phyloP scores from a whole-genome alignment of 2,329 filamentous ascomycete species.

The Arthrobotrys sphaeroides region DNA sequence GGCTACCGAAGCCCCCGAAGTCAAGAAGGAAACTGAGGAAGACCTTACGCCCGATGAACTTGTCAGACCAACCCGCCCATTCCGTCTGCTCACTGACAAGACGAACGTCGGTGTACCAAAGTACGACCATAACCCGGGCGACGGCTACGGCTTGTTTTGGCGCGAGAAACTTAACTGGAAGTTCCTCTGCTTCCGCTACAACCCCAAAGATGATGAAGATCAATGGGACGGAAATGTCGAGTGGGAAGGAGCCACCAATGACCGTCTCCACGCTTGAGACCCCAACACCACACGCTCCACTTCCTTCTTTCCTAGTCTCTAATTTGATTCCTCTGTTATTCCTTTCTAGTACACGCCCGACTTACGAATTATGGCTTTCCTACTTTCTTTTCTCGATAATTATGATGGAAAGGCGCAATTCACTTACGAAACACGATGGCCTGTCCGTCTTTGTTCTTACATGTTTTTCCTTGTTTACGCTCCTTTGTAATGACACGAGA shows the following conservation, averaged over 20 bases:
- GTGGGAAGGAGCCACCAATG: conserved; percentile 29
- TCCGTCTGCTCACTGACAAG: conserved; percentile 31
- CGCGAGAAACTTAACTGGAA: conserved; percentile 86
- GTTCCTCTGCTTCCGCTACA: conserved; percentile 81
- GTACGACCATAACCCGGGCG: conserved; percentile 61
- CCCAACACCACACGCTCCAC: too few relatives aligned
- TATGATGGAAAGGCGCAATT: not conserved
- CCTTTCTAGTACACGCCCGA: not conserved
- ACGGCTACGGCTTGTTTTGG: conserved; percentile 75
- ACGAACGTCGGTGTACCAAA: conserved; percentile 58
- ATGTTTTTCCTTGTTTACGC: not conserved
- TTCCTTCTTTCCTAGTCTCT: not conserved
- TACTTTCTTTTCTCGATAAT: not conserved
- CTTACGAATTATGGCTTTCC: conserved; percentile 1
- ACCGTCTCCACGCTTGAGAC: conserved; percentile 36
- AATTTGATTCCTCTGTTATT: not conserved
- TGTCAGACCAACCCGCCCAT: conserved; percentile 27
- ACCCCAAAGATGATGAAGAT: conserved; percentile 62
- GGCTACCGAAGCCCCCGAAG: not conserved
- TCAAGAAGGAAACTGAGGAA: conserved; percentile 25
- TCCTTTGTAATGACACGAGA: not conserved
- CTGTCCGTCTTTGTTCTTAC: not conserved
- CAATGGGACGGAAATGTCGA: conserved; percentile 29
- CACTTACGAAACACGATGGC: not conserved
- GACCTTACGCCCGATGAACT: conserved; percentile 31